Evolutionary conservation across 805 yeast species (phyloP), one percentile per base, ranked within the genome.

Genomic region (Groenewaldozyma tartarivorans): DNA sequence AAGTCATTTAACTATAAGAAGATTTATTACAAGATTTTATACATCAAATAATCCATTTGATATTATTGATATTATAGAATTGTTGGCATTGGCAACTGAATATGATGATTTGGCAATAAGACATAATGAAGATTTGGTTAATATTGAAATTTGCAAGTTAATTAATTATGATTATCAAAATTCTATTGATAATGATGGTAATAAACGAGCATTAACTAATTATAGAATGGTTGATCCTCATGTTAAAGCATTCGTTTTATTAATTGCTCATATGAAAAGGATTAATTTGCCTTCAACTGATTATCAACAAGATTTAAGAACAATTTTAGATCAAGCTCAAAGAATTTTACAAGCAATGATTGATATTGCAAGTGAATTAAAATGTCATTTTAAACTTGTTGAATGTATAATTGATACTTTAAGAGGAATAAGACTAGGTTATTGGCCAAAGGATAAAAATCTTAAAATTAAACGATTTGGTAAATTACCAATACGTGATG

Each of bases 261-360:
- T 82, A 5, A 92, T 83, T 56, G 88, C 90, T 0, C 79, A 70
- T 51, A 74, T 83, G 72, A 64, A 74, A 29, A 63, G 87, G 36
- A 66, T 76, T 4, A 92, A 84, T 44, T 66, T 92, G 36, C 98
- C 97, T 1, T 84, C 92, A 54, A 94, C 95, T 0, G 99, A 92
- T 67, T 92, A 92, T 57, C 69, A 81, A 6, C 97, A 90, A 56
- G 98, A 92, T 60, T 87, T 95, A 0, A 76, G 87, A 11, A 79
- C 96, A 0, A 95, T 92, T 6, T 65, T 92, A 43, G 99, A 94
- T 55, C 98, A 92, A 63, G 77, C 94, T 5, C 67, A 92, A 54
- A 94, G 98, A 73, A 81, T 92, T 47, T 63, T 88, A 40, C 98
- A 92, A 57, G 96, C 97, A 0, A 81, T 74, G 50, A 79, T 90